These are phyloP conservation scores for Bruguiera sexangula DNA, from an alignment of 345 rosid genomes.

Conservation along the genomic window DNA sequence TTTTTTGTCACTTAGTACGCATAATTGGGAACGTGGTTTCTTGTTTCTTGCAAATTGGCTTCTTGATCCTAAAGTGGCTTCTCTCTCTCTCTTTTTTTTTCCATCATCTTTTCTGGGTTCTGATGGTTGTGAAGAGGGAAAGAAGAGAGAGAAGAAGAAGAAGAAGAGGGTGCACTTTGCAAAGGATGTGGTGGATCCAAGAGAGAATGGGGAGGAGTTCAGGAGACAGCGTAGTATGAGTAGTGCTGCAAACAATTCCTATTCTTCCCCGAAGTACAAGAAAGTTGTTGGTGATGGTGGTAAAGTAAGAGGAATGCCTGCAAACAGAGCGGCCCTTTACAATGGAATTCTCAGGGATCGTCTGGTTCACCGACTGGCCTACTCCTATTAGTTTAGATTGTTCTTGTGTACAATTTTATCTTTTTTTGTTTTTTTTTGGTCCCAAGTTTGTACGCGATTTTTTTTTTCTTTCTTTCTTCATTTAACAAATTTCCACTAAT, in stretches of 20 bases:
- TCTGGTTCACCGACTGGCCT: slow-evolving; percentile 42
- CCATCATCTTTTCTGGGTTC: background rate
- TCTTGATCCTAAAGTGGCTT: too few relatives aligned
- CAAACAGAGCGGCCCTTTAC: slow-evolving; percentile 66
- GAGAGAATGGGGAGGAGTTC: slow-evolving; percentile 44
- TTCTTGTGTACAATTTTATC: slow-evolving; percentile 6
- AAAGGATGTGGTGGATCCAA: slow-evolving; percentile 57
- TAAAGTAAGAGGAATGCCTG: slow-evolving; percentile 52
- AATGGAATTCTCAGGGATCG: slow-evolving; percentile 65
- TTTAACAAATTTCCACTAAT: background rate
- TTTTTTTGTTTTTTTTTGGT: background rate
- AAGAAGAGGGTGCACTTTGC: slow-evolving; percentile 55
- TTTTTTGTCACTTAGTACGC: too few relatives aligned
- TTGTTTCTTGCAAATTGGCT: background rate
- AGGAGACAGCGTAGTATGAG: slow-evolving; percentile 26
- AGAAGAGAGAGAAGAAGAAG: slow-evolving; percentile 28
- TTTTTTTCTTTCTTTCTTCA: background rate
- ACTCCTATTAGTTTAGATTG: slow-evolving; percentile 28
- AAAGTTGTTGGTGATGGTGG: background rate
- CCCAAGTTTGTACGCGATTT: background rate
- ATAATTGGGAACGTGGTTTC: background rate
- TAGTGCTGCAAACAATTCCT: background rate
- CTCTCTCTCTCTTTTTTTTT: background rate
- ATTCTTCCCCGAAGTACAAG: slow-evolving; percentile 2
- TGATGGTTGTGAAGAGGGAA: slow-evolving; percentile 26